Percentiles rank a stretch among this genome's conserved stretches.
Conservation (phyloP, 495 filamentous ascomycete genomes). For the Aspergillus sclerotiicarbonarius region DNA sequence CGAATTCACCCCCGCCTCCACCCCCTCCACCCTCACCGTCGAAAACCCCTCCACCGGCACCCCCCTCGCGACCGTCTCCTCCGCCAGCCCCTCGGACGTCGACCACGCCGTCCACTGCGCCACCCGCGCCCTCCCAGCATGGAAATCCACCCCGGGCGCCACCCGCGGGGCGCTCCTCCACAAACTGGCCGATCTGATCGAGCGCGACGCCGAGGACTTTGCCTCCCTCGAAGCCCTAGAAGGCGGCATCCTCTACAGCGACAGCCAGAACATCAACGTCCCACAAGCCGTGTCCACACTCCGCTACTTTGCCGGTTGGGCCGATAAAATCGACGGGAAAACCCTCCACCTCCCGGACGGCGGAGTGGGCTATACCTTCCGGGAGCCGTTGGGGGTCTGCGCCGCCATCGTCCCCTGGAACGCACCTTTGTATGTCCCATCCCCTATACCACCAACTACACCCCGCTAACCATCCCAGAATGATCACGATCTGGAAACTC, state of each 20-base stretch:
- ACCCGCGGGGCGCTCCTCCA: constrained; percentile 44
- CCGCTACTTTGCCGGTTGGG: constrained; percentile 36
- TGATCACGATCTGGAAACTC: constrained; percentile 66
- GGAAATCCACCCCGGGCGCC: constrained; percentile 39
- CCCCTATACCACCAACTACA: constrained; percentile 28
- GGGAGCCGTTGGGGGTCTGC: constrained; percentile 37
- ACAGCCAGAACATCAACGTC: constrained; percentile 24
- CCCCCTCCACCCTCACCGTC: constrained; percentile 19
- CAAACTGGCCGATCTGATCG: constrained; percentile 36
- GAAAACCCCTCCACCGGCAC: constrained; percentile 34
- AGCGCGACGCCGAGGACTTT: constrained; percentile 24
- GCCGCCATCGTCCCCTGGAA: constrained; percentile 40
- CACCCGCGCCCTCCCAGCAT: constrained; percentile 28
- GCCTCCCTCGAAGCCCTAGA: constrained; percentile 32
- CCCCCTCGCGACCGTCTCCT: constrained; percentile 24
- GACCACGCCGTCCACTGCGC: constrained; percentile 55
- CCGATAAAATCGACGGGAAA: constrained; percentile 35
- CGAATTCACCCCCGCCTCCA: constrained; percentile 27
- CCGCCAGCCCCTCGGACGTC: constrained; percentile 35
- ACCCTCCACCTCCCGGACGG: constrained; percentile 21
- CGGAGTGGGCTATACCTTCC: constrained; percentile 28
- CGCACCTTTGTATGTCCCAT: constrained; percentile 24
- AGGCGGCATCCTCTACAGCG: constrained; percentile 23
- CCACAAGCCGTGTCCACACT: constrained; percentile 23
- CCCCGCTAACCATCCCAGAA: too few species aligned